Evolutionary conservation across 345 rosid genomes (phyloP).

Genomic region (Citrus mangshanensis): DNA sequence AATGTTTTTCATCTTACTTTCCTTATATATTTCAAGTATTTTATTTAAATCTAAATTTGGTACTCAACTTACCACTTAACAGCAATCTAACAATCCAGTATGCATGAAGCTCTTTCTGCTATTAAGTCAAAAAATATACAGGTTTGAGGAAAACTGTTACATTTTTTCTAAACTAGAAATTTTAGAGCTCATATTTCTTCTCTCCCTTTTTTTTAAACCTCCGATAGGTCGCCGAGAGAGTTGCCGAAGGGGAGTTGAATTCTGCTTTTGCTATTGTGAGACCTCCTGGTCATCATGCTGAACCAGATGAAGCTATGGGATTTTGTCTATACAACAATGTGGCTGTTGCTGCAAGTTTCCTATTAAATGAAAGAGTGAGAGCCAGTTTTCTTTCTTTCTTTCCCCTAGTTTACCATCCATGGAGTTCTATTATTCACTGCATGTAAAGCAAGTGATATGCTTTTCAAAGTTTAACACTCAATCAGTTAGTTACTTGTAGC

Average conservation of each 20-base stretch:
- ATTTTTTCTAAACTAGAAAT: neutral
- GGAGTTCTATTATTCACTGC: neutral
- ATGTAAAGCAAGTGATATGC: neutral
- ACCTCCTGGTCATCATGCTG: conserved; percentile 99
- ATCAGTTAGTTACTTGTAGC: neutral
- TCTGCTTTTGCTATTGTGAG: conserved; percentile 88
- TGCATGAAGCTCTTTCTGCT: neutral
- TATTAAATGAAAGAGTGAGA: conserved; percentile 65
- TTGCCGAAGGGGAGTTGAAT: conserved; percentile 77
- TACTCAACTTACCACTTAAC: neutral
- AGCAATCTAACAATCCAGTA: neutral
- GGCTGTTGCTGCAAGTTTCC: conserved; percentile 75
- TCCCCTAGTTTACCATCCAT: neutral
- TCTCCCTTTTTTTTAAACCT: neutral
- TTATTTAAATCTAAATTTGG: neutral
- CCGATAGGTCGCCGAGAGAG: conserved; percentile 62
- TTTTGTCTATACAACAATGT: conserved; percentile 92
- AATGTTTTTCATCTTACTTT: neutral
- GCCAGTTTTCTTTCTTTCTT: conserved; percentile 10
- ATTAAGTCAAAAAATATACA: neutral
- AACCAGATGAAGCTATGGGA: conserved; percentile 79
- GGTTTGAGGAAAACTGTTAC: neutral
- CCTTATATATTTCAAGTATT: neutral
- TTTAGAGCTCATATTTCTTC: neutral
- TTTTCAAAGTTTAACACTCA: neutral